phyloP scores from a whole-genome alignment of 225 moss, liverwort and hornwort species.

The Neckera pumila region DNA sequence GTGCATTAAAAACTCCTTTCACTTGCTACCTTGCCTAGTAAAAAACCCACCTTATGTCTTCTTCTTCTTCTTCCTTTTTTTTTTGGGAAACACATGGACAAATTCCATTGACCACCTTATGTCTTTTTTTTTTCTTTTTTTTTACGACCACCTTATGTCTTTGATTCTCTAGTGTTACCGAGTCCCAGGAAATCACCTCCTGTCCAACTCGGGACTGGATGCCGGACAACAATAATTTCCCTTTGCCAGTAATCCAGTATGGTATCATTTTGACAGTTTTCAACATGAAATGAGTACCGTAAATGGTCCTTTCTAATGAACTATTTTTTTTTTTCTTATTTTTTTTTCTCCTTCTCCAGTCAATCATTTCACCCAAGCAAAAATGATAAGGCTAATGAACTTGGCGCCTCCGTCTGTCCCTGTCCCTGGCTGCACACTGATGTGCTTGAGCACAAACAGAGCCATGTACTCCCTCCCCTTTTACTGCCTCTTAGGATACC shows the following conservation, averaged over 20 bases:
- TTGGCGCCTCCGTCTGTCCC: neutral
- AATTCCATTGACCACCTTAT: too few relatives aligned
- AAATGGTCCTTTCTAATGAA: neutral
- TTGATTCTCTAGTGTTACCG: too few relatives aligned
- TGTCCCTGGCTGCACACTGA: neutral
- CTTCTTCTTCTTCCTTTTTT: too few relatives aligned
- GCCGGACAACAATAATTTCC: neutral
- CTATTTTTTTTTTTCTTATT: accelerated
- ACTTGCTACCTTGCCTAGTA: too few relatives aligned
- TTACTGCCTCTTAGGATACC: neutral
- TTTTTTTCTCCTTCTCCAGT: neutral
- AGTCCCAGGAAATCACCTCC: too few relatives aligned
- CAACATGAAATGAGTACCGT: too few relatives aligned
- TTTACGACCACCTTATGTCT: too few relatives aligned
- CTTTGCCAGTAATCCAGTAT: too few relatives aligned
- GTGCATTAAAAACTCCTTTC: too few relatives aligned
- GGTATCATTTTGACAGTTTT: neutral
- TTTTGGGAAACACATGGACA: too few relatives aligned
- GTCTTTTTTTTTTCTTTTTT: too few relatives aligned
- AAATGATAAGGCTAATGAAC: neutral
- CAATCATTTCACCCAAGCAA: neutral
- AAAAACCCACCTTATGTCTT: too few relatives aligned
- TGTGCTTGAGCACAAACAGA: neutral
- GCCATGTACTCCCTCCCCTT: neutral
- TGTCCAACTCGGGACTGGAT: neutral